Conservation (phyloP, 2,329 filamentous ascomycete species). For the Pyricularia sp. region DNA sequence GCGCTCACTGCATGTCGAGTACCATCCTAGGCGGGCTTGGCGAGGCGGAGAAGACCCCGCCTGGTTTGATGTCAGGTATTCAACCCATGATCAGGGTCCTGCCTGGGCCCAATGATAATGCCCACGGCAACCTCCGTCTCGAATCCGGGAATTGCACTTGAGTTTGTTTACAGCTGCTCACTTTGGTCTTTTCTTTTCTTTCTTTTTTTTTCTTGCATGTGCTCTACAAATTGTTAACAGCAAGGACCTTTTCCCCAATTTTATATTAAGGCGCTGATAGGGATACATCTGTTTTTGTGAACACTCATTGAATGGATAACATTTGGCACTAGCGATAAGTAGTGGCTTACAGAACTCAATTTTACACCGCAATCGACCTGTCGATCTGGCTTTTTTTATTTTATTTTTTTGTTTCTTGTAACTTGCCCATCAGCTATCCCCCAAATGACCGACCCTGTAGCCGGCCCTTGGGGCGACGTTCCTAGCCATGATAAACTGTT, state of each 20-base stretch:
- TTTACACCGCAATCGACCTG: background rate
- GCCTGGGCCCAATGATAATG: background rate
- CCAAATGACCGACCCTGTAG: background rate
- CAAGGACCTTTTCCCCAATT: background rate
- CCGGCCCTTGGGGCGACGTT: conserved; percentile 24
- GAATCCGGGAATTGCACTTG: background rate
- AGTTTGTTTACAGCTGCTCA: background rate
- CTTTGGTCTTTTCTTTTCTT: background rate
- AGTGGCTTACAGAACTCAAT: background rate
- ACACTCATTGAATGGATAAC: background rate
- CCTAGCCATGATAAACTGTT: conserved; percentile 38
- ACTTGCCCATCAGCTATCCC: background rate
- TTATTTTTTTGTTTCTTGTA: background rate
- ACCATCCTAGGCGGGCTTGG: background rate
- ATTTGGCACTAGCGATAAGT: background rate
- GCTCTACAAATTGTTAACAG: background rate
- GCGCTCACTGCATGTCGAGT: background rate
- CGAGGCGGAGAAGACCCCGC: background rate
- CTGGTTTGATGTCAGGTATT: background rate
- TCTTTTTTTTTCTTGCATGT: background rate
- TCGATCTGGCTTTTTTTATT: background rate
- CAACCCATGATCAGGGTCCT: background rate
- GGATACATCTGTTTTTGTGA: background rate
- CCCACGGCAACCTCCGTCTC: background rate
- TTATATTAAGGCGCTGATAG: background rate